Evolutionary conservation across 2,329 filamentous ascomycete genomes (phyloP), one percentile per base, ranked within the genome.

Genomic region (Coleophoma eucalyptorum): DNA sequence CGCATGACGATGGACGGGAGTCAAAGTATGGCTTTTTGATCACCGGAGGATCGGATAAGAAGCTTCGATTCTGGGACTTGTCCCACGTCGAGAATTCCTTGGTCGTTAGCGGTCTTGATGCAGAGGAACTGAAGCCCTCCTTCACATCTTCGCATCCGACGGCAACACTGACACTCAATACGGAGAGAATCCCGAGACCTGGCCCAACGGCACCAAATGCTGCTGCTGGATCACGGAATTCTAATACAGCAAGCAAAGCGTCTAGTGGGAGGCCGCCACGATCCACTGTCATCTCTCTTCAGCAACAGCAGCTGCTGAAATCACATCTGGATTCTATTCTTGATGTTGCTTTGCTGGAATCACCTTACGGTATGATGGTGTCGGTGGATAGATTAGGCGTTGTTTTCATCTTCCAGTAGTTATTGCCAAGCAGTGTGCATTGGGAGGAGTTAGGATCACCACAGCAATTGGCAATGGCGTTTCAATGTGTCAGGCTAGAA

Each of bases 61-160:
- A 89, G 68, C 80, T 99, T 16, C 84, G 94, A 10, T 97, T 95
- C 70, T 99, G 94, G 94, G 93, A 99, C 64, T 77, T 94, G 13
- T 77, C 83, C 10, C 84, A 85, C 10, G 78, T 90, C 10, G 90
- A 96, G 63, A 81, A 84, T 52, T 96, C 90, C 38, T 77, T 79
- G 50, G 80, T 97, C 13, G 86, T 95, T 56, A 96, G 89, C 65
- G 93, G 93, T 0, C 74, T 91, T 11, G 81, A 83, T 51, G 69
- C 75, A 2, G 86, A 90, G 33, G 86, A 91, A 52, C 73, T 80
- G 33, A 85, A 83, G 64, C 87, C 90, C n/a, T 80, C 80, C 10
- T 97, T 92, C 64, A 78, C 81, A 5, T 74, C 80, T 1, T 75
- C 78, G 15, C 80, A 88, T 55, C 82, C 84, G 0, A 81, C 78